These are phyloP conservation scores for Penicillium oxalicum DNA, from an alignment of 2,329 filamentous ascomycete genomes.

Conservation along the genomic window DNA sequence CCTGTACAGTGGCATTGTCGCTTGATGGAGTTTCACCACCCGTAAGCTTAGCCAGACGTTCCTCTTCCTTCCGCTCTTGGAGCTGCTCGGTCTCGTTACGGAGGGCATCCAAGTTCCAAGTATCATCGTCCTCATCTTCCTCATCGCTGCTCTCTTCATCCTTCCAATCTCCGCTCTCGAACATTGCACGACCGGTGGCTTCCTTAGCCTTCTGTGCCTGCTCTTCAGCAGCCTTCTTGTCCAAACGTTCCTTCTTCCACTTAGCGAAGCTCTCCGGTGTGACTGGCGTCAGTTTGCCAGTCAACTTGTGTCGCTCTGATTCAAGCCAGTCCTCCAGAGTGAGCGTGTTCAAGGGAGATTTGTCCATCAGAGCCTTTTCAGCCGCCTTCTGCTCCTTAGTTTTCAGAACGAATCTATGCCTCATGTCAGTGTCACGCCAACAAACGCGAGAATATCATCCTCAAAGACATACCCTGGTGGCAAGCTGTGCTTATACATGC, in stretches of 20 bases:
- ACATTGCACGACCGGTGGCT: constrained; percentile 87
- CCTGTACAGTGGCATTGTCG: constrained; percentile 18
- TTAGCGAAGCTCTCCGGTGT: constrained; percentile 88
- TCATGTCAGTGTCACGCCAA: constrained; percentile 6
- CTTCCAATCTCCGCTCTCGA: constrained; percentile 93
- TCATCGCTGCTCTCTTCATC: constrained; percentile 55
- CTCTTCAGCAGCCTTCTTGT: constrained; percentile 94
- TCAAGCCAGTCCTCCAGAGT: constrained; percentile 97
- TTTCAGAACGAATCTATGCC: constrained; percentile 79
- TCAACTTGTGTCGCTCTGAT: constrained; percentile 91
- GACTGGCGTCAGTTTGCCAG: constrained; percentile 84
- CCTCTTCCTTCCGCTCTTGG: constrained; percentile 69
- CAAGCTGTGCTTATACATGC: constrained; percentile 96
- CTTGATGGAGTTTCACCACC: constrained; percentile 22
- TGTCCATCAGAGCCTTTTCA: constrained; percentile 93
- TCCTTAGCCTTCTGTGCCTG: constrained; percentile 88
- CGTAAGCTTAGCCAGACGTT: constrained; percentile 46
- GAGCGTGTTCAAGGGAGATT: constrained; percentile 87
- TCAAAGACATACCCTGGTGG: constrained; percentile 73
- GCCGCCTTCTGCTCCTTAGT: constrained; percentile 94
- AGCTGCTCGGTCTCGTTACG: constrained; percentile 77
- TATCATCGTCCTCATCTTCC: constrained; percentile 49
- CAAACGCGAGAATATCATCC: too few species aligned
- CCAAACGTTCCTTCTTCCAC: constrained; percentile 90
- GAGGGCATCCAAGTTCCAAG: constrained; percentile 77